Evolutionary conservation across 148 eudicot genomes (phyloP), one percentile per base, ranked within the genome.

Genomic region (Vaccinium myrtillus): DNA sequence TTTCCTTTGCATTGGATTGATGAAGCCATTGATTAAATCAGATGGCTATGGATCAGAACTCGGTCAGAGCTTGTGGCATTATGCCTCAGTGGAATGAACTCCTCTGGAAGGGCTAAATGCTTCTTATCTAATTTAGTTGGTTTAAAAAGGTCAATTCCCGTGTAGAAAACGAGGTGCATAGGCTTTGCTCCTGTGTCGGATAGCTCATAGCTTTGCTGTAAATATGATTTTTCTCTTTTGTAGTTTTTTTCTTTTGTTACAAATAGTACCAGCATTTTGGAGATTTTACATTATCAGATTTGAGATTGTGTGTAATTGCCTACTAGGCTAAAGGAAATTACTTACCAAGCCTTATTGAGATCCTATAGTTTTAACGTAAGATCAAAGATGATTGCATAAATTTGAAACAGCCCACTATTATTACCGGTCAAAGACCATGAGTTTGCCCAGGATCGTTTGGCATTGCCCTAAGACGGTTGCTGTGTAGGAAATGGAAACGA

Each of bases 11-110:
- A 77, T 30, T 30, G 63, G 30, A 27, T 7, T 25, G 46, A 16
- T 27, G 63, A n/a, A 30, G 81, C n/a, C 19, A 2, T 78, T 78
- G 81, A 78, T 54, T 8, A 53, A 54, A n/a, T 51, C 58, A 2
- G 81, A 53, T 78, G 63, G 61, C 58, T 77, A 7, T 23, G 36
- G 56, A 25, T n/a, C 11, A 77, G 54, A n/a, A 18, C 58, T 49
- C 8, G n/a, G 16, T 32, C 30, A 32, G 32, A 77, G 80, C 81
- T 51, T 78, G 59, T 78, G 81, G 63, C 81, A 11, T 78, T 49
- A 7, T 7, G n/a, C 23, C 2, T 78, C 39, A 51, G 50, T 51
- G 81, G 49, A 53, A 53, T 46, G 65, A 79, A 79, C 65, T 6
- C 16, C 55, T 23, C 6, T 75, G 78, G 14, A 43, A 1, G 59